Base-by-base conservation (phyloP, 768 basidiomycete genomes). In the Trametes cubensis region DNA sequence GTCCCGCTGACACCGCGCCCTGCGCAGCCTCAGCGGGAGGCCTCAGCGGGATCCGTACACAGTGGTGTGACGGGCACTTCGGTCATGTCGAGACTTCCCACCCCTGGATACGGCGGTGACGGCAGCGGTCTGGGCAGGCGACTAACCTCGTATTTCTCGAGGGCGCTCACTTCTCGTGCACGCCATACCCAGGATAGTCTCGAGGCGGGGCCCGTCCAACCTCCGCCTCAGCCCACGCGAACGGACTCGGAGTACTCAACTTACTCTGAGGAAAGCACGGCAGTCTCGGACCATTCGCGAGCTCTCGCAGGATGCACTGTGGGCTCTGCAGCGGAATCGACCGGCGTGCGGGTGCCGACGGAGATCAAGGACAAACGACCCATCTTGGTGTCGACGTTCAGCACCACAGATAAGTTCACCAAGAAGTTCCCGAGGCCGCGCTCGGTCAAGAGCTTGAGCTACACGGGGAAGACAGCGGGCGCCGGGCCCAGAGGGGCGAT, bases 401-500 rank as follows among this genome's bases (percentile, higher is more conserved):
- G 66, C 60, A 67, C 67, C 28, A 60, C 58, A 25, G 73, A 76
- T 57, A 81, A 79, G 63, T 79, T 84, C 60, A 84, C 83, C 6
- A 70, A 77, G 50, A 84, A 83, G 67, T 84, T 82, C 79, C 83
- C 83, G 0, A 70, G 73, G 11, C 82, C 81, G 28, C 74, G 67
- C 25, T 63, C 62, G 18, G 53, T 67, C 40, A 58, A 34, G 21
- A 67, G 42, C 51, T 44, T 64, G n/a, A 57, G 49, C 56, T 62
- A 50, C 26, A 63, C 52, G 44, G 52, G n/a, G 55, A 50, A 25
- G 59, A 20, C 44, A 60, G 53, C 14, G 46, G 42, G 65, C 21
- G 42, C 23, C 42, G 62, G 53, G 18, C 8, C 30, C 47, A 7
- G 56, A 47, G 59, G 50, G 40, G 52, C 60, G 46, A 3, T 69